phyloP scores from a whole-genome alignment of 169 alveolate genomes.

The Eimeria necatrix region DNA sequence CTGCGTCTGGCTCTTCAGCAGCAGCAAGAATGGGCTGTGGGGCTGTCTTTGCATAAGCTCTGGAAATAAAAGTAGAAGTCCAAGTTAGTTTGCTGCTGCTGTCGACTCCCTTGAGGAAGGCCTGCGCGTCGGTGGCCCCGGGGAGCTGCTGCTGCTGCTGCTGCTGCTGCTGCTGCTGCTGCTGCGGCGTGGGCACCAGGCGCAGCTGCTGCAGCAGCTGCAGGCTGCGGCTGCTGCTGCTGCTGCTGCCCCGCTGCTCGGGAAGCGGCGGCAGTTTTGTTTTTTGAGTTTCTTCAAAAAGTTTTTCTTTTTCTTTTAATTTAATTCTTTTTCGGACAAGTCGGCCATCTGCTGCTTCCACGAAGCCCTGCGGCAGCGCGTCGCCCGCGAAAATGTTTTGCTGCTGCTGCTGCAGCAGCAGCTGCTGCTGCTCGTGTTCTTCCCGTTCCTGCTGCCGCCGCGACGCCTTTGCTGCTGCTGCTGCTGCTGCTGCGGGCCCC shows the following conservation, averaged over 20 bases:
- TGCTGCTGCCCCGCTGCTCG: constrained; percentile 38
- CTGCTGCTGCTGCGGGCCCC: too few relatives aligned
- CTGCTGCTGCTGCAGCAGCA: not conserved
- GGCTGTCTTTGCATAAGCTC: constrained; percentile 80
- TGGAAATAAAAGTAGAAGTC: constrained; percentile 30
- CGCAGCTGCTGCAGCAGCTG: constrained; percentile 64
- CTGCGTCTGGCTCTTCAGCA: constrained; percentile 42
- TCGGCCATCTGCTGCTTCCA: constrained; percentile 68
- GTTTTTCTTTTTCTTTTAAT: constrained; percentile 34
- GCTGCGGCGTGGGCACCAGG: constrained; percentile 9
- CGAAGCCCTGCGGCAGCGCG: constrained; percentile 64
- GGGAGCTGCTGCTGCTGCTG: not conserved
- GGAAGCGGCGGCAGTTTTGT: constrained; percentile 72
- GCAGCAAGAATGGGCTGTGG: constrained; percentile 74
- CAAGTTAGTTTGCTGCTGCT: not conserved
- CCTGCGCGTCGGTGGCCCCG: constrained; percentile 43
- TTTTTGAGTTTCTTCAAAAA: constrained; percentile 53
- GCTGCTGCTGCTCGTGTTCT: not conserved
- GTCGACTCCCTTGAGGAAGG: constrained; percentile 30
- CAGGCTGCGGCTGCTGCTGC: constrained; percentile 60
- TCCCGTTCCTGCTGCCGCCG: constrained; percentile 45
- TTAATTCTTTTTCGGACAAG: constrained; percentile 16
- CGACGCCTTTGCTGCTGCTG: not conserved
- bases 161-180: constrained; percentile 17
- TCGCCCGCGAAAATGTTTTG: constrained; percentile 19